These are phyloP conservation scores for Fusarium fujikuroi DNA, from an alignment of 2,329 filamentous ascomycete genomes.

Conservation along the genomic window DNA sequence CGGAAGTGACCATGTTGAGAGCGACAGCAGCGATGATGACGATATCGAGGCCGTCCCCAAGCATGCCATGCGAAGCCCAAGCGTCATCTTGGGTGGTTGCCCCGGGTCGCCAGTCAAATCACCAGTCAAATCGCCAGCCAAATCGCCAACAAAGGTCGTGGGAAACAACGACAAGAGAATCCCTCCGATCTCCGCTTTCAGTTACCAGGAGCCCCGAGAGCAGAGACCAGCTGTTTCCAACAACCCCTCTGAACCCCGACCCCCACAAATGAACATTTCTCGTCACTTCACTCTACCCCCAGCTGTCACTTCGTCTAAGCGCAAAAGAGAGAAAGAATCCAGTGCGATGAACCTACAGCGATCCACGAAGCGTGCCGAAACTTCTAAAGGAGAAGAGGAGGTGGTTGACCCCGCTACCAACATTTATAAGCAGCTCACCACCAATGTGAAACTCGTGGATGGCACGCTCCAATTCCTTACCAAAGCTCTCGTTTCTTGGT, in stretches of 20 bases:
- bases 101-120: not conserved
- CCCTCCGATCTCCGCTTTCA: not conserved
- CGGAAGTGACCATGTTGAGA: not conserved
- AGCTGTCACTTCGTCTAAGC: not conserved
- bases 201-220: not conserved
- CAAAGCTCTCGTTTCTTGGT: not conserved
- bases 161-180: not conserved
- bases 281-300: not conserved
- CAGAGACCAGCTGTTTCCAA: not conserved
- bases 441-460: not conserved
- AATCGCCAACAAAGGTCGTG: not conserved
- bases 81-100: not conserved
- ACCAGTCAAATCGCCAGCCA: not conserved
- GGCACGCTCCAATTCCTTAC: not conserved
- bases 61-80: not conserved
- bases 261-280: not conserved
- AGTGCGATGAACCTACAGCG: not conserved
- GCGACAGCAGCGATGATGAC: not conserved
- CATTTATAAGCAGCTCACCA: not conserved
- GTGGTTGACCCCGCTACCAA: not conserved
- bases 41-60: not conserved
- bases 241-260: too few species aligned
- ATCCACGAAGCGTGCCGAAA: not conserved
- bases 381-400: not conserved
- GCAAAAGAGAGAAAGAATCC: not conserved